Evolutionary conservation across 306 rosid species (phyloP).

Genomic region (Canavalia gladiata): DNA sequence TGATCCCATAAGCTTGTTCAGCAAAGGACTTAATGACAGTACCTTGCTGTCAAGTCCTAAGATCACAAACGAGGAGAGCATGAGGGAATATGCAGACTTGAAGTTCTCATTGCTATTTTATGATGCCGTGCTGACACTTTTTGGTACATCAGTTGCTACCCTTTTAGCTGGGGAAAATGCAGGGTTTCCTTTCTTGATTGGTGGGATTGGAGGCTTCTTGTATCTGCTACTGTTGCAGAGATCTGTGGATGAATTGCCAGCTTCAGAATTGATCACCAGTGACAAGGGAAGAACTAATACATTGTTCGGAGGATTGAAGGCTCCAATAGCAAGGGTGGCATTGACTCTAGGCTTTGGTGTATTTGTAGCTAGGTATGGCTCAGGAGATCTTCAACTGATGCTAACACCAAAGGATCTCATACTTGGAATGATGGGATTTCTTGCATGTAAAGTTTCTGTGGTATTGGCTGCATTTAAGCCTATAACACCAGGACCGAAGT

Average conservation of each 20-base stretch:
- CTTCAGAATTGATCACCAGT: constrained; percentile 55
- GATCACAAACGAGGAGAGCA: constrained; percentile 74
- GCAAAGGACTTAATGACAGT: constrained; percentile 49
- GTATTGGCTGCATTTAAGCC: constrained; percentile 89
- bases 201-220: constrained; percentile 85
- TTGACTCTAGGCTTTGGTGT: constrained; percentile 63
- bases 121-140: constrained; percentile 69
- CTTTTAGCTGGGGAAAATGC: constrained; percentile 65
- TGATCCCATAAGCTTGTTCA: constrained; percentile 57
- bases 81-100: constrained; percentile 81
- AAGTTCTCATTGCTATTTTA: constrained; percentile 86
- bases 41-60: constrained; percentile 37
- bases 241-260: constrained; percentile 83
- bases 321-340: constrained; percentile 66
- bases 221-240: constrained; percentile 87
- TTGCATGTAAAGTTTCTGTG: constrained; percentile 80
- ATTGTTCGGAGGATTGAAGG: constrained; percentile 59
- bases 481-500: constrained; percentile 53
- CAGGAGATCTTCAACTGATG: constrained; percentile 60
- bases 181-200: constrained; percentile 73
- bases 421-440: constrained; percentile 85
- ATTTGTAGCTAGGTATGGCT: constrained; percentile 57
- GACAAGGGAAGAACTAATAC: constrained; percentile 45
- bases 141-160: constrained; percentile 68
- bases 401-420: constrained; percentile 73